Conservation (phyloP, 371 early-diverging fungal species). For the Blakeslea trispora region DNA sequence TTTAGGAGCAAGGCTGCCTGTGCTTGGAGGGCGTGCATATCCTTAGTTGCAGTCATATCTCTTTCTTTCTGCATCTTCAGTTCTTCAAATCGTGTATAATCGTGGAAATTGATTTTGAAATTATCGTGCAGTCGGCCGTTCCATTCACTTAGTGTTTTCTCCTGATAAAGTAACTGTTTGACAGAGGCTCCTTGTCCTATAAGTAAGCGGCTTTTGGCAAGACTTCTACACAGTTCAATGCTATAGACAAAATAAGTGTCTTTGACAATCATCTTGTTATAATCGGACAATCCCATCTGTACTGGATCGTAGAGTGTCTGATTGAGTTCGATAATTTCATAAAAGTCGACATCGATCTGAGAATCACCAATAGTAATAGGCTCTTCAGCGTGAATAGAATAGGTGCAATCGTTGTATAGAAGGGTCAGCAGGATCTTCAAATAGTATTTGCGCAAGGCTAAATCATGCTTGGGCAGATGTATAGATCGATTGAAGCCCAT, state of each 20-base stretch:
- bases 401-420: slow-evolving; percentile 30
- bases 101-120: slow-evolving; percentile 6
- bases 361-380: slow-evolving; percentile 20
- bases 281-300: slow-evolving; percentile 15
- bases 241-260: slow-evolving; percentile 44
- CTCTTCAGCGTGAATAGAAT: slow-evolving; percentile 23
- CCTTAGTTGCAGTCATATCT: slow-evolving; percentile 8
- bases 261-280: slow-evolving; percentile 42
- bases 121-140: slow-evolving; percentile 11
- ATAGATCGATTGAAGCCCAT: slow-evolving; percentile 17
- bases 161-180: slow-evolving; percentile 22
- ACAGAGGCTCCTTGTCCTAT: slow-evolving; percentile 11
- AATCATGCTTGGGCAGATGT: slow-evolving; percentile 20
- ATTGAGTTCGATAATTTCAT: slow-evolving; percentile 27
- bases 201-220: slow-evolving; percentile 11
- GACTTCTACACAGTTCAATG: slow-evolving; percentile 28
- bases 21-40: slow-evolving; percentile 18
- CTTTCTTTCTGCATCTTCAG: slow-evolving; percentile 1
- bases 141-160: slow-evolving; percentile 18
- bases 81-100: slow-evolving; percentile 6
- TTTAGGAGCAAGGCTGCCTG: slow-evolving; percentile 29
- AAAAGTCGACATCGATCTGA: slow-evolving; percentile 34
- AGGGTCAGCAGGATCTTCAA: slow-evolving; percentile 30
- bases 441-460: slow-evolving; percentile 21
- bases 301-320: slow-evolving; percentile 10